Evolutionary conservation across 2,329 filamentous ascomycete species (phyloP), one percentile per base, ranked within the genome.

Genomic region (Cytospora chrysosperma): DNA sequence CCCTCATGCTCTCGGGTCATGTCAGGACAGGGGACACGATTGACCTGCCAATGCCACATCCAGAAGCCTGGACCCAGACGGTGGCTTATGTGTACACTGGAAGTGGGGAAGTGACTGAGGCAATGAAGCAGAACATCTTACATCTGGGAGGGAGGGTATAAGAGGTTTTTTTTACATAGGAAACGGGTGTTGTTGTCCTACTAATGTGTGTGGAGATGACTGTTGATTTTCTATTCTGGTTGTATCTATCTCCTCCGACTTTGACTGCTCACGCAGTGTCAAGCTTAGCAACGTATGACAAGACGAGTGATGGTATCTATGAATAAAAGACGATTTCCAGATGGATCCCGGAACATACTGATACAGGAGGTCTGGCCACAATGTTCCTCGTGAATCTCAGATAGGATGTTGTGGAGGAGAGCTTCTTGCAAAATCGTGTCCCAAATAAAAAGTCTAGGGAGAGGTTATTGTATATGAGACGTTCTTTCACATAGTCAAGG

Each of bases 1-100:
- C 81, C 1, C 73, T 88, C 54, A 81, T 88, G 67, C 75, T 82
- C 37, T 86, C 83, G 0, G 79, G 81, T 5, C 77, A 82, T 68
- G 77, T 87, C 26, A 73, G 74, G 17, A 76, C 77, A 27, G 81
- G 83, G 30, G 85, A 87, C 68, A 75, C 76, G 2, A 76, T 88
- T 58, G 84, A 87, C 67, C 74, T 88, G 12, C 85, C 85, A 0
- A 67, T 88, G 61, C 85, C 85, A 1, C 76, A 82, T 62, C 85
- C 85, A 1, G 78, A 80, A 57, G 80, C 76, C 9, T 88, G 85
- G 85, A 69, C 72, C 2, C 79, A 83, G 60, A 86, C 85, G 0
- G 75, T 85, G n/a, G 74, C 76, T 4, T 82, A 84, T 68, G 76
- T 85, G 28, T 87, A 87, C 69, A 84, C 81, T 0, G 81, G 81